Base-by-base conservation (phyloP, 2,329 filamentous ascomycete genomes). In the Neodidymelliopsis sp. region DNA sequence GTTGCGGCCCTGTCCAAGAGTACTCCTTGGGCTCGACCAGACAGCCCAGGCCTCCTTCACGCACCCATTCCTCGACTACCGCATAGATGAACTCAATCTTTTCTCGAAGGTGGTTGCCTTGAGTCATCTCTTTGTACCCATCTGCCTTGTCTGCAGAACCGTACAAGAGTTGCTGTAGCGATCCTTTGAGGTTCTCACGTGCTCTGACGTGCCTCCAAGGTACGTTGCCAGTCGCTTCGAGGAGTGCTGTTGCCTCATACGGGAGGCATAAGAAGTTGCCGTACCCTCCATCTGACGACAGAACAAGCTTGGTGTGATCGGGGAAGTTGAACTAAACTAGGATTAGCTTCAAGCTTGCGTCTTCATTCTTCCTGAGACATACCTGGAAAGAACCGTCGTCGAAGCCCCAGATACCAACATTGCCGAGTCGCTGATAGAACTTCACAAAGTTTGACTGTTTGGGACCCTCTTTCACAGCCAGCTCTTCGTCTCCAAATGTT, bases 261-360 rank as follows among this genome's bases (percentile, higher is more conserved):
- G 88, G 84, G 15, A 92, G 82, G 63, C 90, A 87, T 75, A 89
- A 89, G 67, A 91, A 90, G 67, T 90, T 87, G 59, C 88, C 87
- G 79, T 85, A 88, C 1, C 81, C 84, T n/a, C 88, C 89, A 22
- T 87, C 83, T 1, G 86, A 77, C 49, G 90, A 89, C 19, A 94
- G 76, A 10, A 93, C 87, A 44, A 94, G 83, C 74, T 94, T 94
- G 50, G 90, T 93, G 70, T 94, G 90, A 60, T 94, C 90, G 2
- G 90, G 89, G 71, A 94, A 94, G 74, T 94, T 93, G 74, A 93
- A 89, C 83, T 91, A 57, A 4, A 11, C 4, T 39, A n/a, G 6
- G n/a, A 33, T 53, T 19, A 53, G 37, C 12, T 28, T 4, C 2
- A 18, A 20, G 40, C 19, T 16, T 7, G 2, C 12, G 4, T 30